These are phyloP conservation scores for Ceratocystis huliohia DNA, from an alignment of 2,329 filamentous ascomycete species.

Conservation along the genomic window DNA sequence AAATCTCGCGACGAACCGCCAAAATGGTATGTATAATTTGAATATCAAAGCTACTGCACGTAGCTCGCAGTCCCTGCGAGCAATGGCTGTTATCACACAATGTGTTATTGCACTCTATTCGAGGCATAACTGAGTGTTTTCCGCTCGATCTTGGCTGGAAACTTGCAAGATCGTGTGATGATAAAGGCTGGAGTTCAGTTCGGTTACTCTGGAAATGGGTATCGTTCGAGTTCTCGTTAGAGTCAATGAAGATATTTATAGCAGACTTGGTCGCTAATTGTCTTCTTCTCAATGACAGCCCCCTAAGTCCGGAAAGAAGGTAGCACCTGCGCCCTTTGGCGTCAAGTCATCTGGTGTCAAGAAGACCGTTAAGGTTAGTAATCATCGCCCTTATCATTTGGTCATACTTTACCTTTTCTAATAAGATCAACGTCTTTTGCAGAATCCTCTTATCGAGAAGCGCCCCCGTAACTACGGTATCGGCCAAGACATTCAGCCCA, in stretches of 20 bases:
- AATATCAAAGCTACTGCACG: background rate
- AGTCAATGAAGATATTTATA: constrained; percentile 63
- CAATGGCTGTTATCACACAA: constrained; percentile 7
- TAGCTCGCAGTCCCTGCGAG: constrained; percentile 16
- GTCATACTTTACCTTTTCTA: constrained; percentile 12
- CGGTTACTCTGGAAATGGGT: background rate
- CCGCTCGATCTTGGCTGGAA: constrained; percentile 17
- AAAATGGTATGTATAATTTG: constrained; percentile 33
- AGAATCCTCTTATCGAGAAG: constrained; percentile 99
- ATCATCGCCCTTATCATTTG: background rate
- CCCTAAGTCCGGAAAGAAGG: constrained; percentile 96
- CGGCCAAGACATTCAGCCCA: constrained; percentile 96
- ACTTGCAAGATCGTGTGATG: constrained; percentile 18
- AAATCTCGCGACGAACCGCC: constrained; percentile 24
- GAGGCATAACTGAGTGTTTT: constrained; percentile 18
- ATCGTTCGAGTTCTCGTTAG: constrained; percentile 55
- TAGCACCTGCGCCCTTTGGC: constrained; percentile 91
- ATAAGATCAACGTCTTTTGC: constrained; percentile 22
- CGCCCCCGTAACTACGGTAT: constrained; percentile 95
- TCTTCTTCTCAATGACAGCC: constrained; percentile 99
- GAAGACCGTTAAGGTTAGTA: constrained; percentile 91
- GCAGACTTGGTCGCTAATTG: constrained; percentile 76
- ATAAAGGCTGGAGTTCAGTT: constrained; percentile 20
- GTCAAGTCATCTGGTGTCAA: constrained; percentile 81
- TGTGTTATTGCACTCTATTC: constrained; percentile 5